These are phyloP conservation scores for Coemansia sp. DNA, from an alignment of 192 early-diverging fungal genomes.

Conservation along the genomic window DNA sequence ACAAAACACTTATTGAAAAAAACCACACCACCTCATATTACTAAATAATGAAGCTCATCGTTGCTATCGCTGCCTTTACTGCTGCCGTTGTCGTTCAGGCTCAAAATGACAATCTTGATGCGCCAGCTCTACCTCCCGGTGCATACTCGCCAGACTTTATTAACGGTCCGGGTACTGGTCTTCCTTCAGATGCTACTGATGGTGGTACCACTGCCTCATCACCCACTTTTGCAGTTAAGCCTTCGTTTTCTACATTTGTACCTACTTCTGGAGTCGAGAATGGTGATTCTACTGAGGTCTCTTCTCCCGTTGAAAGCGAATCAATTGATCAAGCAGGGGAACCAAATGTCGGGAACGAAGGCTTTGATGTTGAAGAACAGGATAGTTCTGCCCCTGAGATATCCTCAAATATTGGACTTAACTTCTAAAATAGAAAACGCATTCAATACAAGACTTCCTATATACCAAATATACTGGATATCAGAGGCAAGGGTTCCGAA, in stretches of 20 bases:
- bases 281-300: too few relatives aligned
- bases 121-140: neutral
- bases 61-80: slow-evolving; percentile 6
- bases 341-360: neutral
- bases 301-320: neutral
- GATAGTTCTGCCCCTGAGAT: neutral
- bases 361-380: neutral
- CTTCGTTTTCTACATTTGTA: neutral
- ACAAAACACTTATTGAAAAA: neutral
- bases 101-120: neutral
- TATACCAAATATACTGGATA: neutral
- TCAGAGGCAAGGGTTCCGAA: neutral
- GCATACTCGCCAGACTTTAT: neutral
- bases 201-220: neutral
- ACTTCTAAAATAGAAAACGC: too few relatives aligned
- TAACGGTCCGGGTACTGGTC: neutral
- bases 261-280: too few relatives aligned
- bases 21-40: neutral
- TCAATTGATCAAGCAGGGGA: neutral
- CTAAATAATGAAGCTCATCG: neutral
- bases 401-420: too few relatives aligned
- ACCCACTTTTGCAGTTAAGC: neutral
- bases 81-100: slow-evolving; percentile 22
- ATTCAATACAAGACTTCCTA: neutral
- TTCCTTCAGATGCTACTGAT: neutral